These are phyloP conservation scores for Aspergillus aculeatinus DNA, from an alignment of 2,329 filamentous ascomycete genomes.

Conservation along the genomic window DNA sequence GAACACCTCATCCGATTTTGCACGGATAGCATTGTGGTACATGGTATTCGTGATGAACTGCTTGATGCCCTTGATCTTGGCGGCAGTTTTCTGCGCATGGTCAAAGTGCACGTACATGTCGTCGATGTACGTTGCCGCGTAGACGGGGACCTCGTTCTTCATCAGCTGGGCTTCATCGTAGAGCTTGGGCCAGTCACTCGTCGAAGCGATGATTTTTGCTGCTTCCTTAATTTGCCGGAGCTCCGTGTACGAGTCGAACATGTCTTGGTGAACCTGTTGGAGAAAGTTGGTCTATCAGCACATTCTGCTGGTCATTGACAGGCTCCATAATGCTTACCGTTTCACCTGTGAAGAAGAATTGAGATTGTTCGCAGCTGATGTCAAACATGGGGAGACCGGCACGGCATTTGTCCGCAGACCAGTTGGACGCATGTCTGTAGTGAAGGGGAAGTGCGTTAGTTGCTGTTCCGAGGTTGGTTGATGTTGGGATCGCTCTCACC, in stretches of 20 bases:
- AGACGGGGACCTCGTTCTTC: slow-evolving; percentile 79
- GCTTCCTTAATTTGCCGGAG: slow-evolving; percentile 66
- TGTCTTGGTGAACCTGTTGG: slow-evolving; percentile 68
- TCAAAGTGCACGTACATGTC: slow-evolving; percentile 91
- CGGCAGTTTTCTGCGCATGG: slow-evolving; percentile 70
- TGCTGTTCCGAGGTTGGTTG: neutral
- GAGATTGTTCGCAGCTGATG: slow-evolving; percentile 36
- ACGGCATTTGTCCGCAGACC: slow-evolving; percentile 63
- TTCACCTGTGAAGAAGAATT: slow-evolving; percentile 82
- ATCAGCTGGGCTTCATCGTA: slow-evolving; percentile 73
- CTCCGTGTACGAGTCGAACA: slow-evolving; percentile 78
- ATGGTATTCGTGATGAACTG: slow-evolving; percentile 81
- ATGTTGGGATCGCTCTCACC: slow-evolving; percentile 35
- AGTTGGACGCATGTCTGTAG: slow-evolving; percentile 61
- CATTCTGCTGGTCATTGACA: neutral
- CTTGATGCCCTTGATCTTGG: slow-evolving; percentile 71
- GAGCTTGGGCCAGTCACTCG: slow-evolving; percentile 69
- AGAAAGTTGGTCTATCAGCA: neutral
- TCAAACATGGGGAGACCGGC: slow-evolving; percentile 48
- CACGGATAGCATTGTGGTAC: slow-evolving; percentile 80
- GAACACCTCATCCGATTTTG: slow-evolving; percentile 73
- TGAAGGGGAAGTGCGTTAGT: slow-evolving; percentile 7
- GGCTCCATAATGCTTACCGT: slow-evolving; percentile 57
- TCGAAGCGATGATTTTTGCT: slow-evolving; percentile 68
- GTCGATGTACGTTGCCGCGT: slow-evolving; percentile 77